A percentile compares a stretch with the other conserved stretches of the same genome.
Conservation (phyloP, 768 basidiomycete species). For the Boletus edulis region DNA sequence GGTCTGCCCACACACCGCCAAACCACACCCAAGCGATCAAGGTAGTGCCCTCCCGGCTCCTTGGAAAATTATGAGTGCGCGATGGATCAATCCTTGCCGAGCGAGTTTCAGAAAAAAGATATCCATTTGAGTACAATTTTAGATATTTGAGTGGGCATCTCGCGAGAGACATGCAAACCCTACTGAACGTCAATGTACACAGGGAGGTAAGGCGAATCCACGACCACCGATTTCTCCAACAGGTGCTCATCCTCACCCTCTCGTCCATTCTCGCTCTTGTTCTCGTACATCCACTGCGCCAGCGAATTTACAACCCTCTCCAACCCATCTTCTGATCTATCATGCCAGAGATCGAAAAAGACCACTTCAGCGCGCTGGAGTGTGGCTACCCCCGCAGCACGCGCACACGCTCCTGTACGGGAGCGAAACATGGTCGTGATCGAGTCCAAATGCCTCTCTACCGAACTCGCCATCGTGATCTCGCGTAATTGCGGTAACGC, state of each 20-base stretch:
- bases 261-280: neutral
- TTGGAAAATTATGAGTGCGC: no score
- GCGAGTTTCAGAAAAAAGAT: no score
- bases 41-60: no score
- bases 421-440: conserved; percentile 9
- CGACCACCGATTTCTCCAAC: conserved; percentile 5
- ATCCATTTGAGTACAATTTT: no score
- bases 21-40: no score
- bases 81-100: no score
- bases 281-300: neutral
- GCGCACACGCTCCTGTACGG: conserved; percentile 2
- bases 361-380: conserved; percentile 7
- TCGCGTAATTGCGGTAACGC: conserved; percentile 11
- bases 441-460: conserved; percentile 4
- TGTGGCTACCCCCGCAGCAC: neutral
- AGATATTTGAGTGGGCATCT: no score
- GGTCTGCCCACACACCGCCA: no score
- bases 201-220: conserved; percentile 8
- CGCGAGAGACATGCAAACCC: neutral
- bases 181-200: conserved; percentile 7
- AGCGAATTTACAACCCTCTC: neutral
- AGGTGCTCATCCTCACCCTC: neutral
- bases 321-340: neutral
- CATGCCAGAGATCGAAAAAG: conserved; percentile 11
- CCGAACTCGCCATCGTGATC: conserved; percentile 15